A percentile compares a stretch with the other conserved stretches of the same genome.
Evolutionary conservation across 2,329 filamentous ascomycete species (phyloP).

Genomic region (Paramyrothecium roridum): DNA sequence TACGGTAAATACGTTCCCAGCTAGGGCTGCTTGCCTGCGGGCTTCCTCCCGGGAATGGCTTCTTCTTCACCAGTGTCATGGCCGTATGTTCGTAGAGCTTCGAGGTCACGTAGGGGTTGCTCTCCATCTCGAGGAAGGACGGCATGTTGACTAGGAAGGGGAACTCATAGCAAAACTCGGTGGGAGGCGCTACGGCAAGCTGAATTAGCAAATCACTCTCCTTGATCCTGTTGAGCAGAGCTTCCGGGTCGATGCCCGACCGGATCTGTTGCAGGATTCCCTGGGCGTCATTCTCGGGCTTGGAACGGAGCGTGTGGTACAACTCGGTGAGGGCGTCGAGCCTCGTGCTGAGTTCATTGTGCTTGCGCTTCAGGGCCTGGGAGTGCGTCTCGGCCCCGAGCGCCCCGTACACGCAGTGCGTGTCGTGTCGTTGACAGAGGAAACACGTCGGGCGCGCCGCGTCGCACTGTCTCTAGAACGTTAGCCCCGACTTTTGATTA

Average conservation of each 20-base stretch:
- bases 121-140: conserved; percentile 11
- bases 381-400: background rate
- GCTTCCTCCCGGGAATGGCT: conserved; percentile 2
- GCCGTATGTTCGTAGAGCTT: conserved; percentile 10
- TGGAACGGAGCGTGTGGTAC: background rate
- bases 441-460: background rate
- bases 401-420: background rate
- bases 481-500: background rate
- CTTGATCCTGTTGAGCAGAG: conserved; percentile 26
- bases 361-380: background rate
- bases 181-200: conserved; percentile 26
- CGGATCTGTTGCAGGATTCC: background rate
- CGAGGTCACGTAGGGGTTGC: conserved; percentile 18
- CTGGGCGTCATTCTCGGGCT: background rate
- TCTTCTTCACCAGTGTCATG: background rate
- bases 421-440: background rate
- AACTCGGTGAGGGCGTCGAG: background rate
- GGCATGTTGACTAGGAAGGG: conserved; percentile 27
- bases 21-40: background rate
- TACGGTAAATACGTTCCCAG: conserved; percentile 14
- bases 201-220: conserved; percentile 31
- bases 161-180: conserved; percentile 30
- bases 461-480: background rate
- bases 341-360: background rate
- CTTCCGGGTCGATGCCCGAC: conserved; percentile 13